These are phyloP conservation scores for Escallonia herrerae DNA, from an alignment of 129 eudicot genomes.

Conservation along the genomic window DNA sequence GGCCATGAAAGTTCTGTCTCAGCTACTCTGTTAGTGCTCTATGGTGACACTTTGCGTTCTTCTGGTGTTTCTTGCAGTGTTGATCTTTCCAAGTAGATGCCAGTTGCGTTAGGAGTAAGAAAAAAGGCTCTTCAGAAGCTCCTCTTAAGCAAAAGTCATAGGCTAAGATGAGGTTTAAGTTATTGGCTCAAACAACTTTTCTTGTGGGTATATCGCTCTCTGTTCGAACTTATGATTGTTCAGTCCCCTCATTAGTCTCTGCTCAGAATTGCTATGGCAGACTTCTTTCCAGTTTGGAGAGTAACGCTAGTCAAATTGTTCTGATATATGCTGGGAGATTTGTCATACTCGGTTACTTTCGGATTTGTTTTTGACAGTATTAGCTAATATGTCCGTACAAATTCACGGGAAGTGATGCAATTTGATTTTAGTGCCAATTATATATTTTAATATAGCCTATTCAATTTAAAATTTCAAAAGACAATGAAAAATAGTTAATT, in stretches of 20 bases:
- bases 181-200: not conserved
- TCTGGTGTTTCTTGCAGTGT: slow-evolving; percentile 17
- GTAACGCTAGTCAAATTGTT: not conserved
- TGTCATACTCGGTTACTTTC: too few species aligned
- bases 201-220: not conserved
- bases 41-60: slow-evolving; percentile 15
- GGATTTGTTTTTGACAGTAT: too few species aligned
- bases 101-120: slow-evolving; percentile 9
- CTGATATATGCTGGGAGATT: not conserved
- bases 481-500: too few species aligned
- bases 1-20: slow-evolving; percentile 14
- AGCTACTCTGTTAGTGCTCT: slow-evolving; percentile 14
- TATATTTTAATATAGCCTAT: too few species aligned
- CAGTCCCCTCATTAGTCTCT: not conserved
- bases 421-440: too few species aligned
- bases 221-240: not conserved
- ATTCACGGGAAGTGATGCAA: too few species aligned
- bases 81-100: not conserved
- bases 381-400: too few species aligned
- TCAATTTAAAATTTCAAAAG: too few species aligned
- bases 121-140: slow-evolving; percentile 2
- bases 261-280: not conserved
- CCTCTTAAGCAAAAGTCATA: slow-evolving; percentile 2
- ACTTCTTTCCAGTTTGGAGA: not conserved
- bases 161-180: not conserved